Base-by-base conservation (phyloP, 1,139 yeast species). In the Suhomyces terraborum region DNA sequence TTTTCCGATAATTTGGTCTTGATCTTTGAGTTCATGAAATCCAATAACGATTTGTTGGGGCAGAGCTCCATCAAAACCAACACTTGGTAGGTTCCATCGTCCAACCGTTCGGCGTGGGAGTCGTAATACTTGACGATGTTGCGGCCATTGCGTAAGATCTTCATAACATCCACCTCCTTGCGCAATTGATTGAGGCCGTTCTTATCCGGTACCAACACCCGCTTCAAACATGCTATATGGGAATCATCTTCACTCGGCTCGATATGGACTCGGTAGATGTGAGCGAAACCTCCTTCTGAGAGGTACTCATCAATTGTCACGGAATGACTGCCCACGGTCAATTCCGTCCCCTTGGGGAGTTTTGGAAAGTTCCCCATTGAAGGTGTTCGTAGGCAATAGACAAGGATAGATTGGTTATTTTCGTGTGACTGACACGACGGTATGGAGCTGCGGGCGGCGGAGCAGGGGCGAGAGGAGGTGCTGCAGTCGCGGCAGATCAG, bases 121-220 rank as follows among this genome's bases (percentile, higher is more conserved):
- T 85, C 95, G 47, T 77, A 82, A 55, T 84, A 84, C 35, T 75
- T 72, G 13, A 85, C 95, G 36, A 84, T 79, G 55, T 75, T 73
- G 41, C 75, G 64, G 32, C 79, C 75, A 32, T 74, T 71, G 42
- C 80, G 69, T 45, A 85, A 63, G 32, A 79, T 66, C 58, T 84
- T 88, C 94, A 85, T 85, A 3, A 86, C 88, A 47, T 84, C 91
- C 10, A 85, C 94, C 55, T 85, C 94, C 38, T 82, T 84, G 32
- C 94, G 63, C 41, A 84, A 63, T 40, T 74, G 74, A 52, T 80
- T 80, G 51, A 85, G 67, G 5, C 87, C 86, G 16, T 76, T 66
- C 55, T 84, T 85, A 48, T 82, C 85, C 18, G 84, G 84, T 0
- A 85, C 89, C 42, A 84, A 69, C 4, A 85, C 93, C 49, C 93